phyloP scores from a whole-genome alignment of 805 yeast species.

The Teunomyces gatunensis region DNA sequence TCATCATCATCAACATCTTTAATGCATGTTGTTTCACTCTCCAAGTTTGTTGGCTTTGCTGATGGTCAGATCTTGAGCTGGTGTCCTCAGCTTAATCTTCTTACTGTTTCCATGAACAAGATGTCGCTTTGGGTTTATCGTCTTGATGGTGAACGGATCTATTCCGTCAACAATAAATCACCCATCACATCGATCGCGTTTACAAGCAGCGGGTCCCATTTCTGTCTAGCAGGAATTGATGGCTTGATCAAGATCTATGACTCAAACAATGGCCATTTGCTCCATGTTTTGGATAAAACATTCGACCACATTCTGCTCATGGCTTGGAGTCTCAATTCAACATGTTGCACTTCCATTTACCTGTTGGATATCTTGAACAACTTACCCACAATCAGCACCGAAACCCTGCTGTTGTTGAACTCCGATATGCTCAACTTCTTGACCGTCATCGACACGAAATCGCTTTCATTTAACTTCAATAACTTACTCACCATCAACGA shows the following conservation, averaged over 20 bases:
- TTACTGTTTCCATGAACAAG: conserved; percentile 51
- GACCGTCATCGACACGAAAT: conserved; percentile 20
- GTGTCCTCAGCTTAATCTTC: conserved; percentile 54
- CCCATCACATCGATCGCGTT: conserved; percentile 30
- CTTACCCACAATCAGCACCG: conserved; percentile 35
- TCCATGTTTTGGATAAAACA: conserved; percentile 19
- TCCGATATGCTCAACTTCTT: conserved; percentile 21
- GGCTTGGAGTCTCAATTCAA: conserved; percentile 13
- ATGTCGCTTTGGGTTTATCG: conserved; percentile 52
- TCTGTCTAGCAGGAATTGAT: conserved; percentile 47
- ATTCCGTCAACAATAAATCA: conserved; percentile 42
- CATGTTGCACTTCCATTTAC: conserved; percentile 17
- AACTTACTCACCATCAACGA: conserved; percentile 27
- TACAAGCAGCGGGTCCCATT: conserved; percentile 35
- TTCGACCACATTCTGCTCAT: conserved; percentile 18
- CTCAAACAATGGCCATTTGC: conserved; percentile 44
- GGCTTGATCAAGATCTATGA: conserved; percentile 43
- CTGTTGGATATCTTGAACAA: conserved; percentile 25
- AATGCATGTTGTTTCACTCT: conserved; percentile 1
- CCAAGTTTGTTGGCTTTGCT: conserved; percentile 21
- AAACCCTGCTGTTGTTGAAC: conserved; percentile 10
- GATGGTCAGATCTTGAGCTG: conserved; percentile 41
- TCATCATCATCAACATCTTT: not conserved
- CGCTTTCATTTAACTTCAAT: conserved; percentile 30
- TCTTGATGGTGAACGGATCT: conserved; percentile 51